Base-by-base conservation (phyloP, 441 rosid species). In the Croton setiger region DNA sequence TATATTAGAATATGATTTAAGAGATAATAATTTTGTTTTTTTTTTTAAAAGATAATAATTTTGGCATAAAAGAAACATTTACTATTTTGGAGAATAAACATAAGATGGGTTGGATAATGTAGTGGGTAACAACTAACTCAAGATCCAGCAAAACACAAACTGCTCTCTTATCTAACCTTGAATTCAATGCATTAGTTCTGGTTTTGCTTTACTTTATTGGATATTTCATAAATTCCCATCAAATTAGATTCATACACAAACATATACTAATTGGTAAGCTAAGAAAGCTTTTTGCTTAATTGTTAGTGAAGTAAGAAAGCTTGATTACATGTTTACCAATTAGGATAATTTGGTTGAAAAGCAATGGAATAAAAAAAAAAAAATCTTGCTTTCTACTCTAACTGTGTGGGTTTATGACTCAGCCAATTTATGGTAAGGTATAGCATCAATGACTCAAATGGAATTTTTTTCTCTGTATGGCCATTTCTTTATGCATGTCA, bases 111-210 rank as follows among this genome's bases (percentile, higher is more conserved):
- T 27, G 31, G 31, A 27, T 27, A 64, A 39, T 36, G 35, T 15
- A 39, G 52, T 45, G 36, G 67, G 59, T 21, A 60, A 57, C 12
- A 48, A 48, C 73, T 31, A 8, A 10, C 53, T 44, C 44, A 6
- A 41, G 27, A 66, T 66, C 61, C 57, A 75, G 66, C 75, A 53
- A 66, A 27, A 56, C 41, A 48, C 15, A 13, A 33, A 63, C 41
- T 1, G 13, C 3, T 17, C 23, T 52, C 13, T 48, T 27, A 65
- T 65, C 65, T 44, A 60, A 64, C 74, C 10, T 66, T 39, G 41
- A 12, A 53, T 35, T 33, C 31, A 36, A 48, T 49, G 63, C 66
- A 71, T 63, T 57, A 39, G 75, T 72, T 56, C n/a, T 21, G n/a
- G 15, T 12, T 6, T 10, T 69, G 49, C 63, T 47, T 68, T 63